Conservation (phyloP, 805 yeast species). For the Metschnikowia vanudenii region DNA sequence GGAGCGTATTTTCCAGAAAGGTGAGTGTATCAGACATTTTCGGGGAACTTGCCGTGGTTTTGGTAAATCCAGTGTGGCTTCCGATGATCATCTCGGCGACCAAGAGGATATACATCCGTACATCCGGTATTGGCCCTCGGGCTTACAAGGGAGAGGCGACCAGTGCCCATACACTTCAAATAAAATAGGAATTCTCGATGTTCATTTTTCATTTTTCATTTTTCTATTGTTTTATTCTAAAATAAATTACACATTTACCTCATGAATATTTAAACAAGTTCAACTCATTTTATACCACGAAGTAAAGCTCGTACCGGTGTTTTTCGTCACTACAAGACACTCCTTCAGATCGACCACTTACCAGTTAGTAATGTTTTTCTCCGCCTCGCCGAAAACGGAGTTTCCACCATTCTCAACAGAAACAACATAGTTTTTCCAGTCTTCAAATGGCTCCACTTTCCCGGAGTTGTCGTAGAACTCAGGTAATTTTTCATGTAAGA, state of each 20-base stretch:
- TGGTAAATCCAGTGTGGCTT: background rate
- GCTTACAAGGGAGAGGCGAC: background rate
- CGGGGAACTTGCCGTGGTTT: background rate
- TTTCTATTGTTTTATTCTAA: no score
- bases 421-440: slow-evolving; percentile 41
- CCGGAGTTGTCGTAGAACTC: slow-evolving; percentile 49
- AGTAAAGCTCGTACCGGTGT: no score
- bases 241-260: no score
- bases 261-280: no score
- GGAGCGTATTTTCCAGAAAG: slow-evolving; percentile 4
- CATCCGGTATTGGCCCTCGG: background rate
- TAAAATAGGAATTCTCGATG: no score
- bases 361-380: slow-evolving; percentile 88
- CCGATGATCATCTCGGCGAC: background rate
- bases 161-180: no score
- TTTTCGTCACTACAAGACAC: no score
- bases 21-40: background rate
- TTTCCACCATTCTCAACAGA: slow-evolving; percentile 47
- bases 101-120: background rate
- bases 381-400: slow-evolving; percentile 90
- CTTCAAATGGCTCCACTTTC: slow-evolving; percentile 42
- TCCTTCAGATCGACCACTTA: no score
- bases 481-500: slow-evolving; percentile 56
- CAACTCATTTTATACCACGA: no score
- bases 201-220: no score